Conservation (phyloP, 768 basidiomycete genomes). For the Podaxis pistillaris region DNA sequence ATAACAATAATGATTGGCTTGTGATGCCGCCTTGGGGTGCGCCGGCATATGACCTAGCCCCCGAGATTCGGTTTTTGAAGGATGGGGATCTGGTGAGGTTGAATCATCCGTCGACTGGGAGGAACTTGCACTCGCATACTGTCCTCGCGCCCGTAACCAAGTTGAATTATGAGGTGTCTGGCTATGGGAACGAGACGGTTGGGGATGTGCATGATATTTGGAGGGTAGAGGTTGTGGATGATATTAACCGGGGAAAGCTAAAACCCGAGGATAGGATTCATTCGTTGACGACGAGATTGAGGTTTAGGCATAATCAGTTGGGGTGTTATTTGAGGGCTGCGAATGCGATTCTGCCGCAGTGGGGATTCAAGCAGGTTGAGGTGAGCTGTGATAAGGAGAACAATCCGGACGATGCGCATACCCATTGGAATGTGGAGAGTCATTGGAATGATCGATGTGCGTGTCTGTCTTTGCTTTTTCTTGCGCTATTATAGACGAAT, state of each 20-base stretch:
- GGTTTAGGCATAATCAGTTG: constrained; percentile 73
- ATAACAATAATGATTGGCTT: constrained; percentile 92
- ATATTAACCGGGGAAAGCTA: constrained; percentile 64
- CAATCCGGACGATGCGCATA: constrained; percentile 75
- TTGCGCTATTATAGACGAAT: background rate
- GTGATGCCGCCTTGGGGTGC: constrained; percentile 83
- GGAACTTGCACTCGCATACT: constrained; percentile 91
- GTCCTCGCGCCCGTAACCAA: constrained; percentile 89
- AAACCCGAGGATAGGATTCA: constrained; percentile 67
- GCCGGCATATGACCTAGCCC: constrained; percentile 60
- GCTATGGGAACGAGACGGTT: constrained; percentile 87
- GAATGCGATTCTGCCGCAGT: constrained; percentile 88
- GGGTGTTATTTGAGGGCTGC: constrained; percentile 91
- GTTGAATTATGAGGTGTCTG: constrained; percentile 86
- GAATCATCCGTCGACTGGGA: constrained; percentile 75
- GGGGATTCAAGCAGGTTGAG: constrained; percentile 99
- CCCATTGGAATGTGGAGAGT: constrained; percentile 98
- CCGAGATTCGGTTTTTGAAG: constrained; percentile 65
- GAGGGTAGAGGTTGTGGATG: constrained; percentile 92
- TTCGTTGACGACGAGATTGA: constrained; percentile 85
- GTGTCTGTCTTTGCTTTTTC: constrained; percentile 31
- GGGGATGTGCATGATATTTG: constrained; percentile 92
- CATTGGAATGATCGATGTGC: constrained; percentile 94
- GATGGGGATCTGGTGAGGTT: constrained; percentile 82
- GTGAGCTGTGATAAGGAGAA: constrained; percentile 92